Conservation (phyloP, 2,329 filamentous ascomycete genomes). For the Clonostachys rhizophaga region DNA sequence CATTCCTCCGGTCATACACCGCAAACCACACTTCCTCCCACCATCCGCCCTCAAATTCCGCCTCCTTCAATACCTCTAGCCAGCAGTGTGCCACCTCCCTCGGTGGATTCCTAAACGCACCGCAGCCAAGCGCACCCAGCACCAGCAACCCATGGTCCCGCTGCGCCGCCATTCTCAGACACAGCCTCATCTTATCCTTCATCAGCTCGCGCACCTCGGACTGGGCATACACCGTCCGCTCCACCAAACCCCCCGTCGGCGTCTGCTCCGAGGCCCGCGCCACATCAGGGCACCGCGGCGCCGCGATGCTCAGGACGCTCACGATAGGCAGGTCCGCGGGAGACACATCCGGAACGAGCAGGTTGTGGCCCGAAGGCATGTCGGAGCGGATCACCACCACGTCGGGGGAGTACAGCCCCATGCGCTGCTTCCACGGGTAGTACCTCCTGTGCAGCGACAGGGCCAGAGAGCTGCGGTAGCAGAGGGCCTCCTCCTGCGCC, state of each 20-base stretch:
- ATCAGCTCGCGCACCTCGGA: conserved; percentile 44
- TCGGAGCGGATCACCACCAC: conserved; percentile 54
- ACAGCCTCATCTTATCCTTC: conserved; percentile 58
- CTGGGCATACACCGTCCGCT: conserved; percentile 29
- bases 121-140: conserved; percentile 66
- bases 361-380: conserved; percentile 35
- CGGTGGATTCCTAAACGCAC: conserved; percentile 59
- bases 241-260: conserved; percentile 2
- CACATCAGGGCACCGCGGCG: conserved; percentile 34
- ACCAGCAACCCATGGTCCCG: conserved; percentile 55
- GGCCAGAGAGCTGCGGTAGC: conserved; percentile 54
- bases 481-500: conserved; percentile 67
- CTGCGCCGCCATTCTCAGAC: conserved; percentile 53
- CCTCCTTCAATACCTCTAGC: conserved; percentile 52
- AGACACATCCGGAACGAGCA: conserved; percentile 27
- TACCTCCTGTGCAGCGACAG: conserved; percentile 38
- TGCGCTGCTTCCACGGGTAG: conserved; percentile 47
- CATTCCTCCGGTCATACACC: conserved; percentile 39
- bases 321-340: conserved; percentile 40
- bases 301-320: conserved; percentile 58
- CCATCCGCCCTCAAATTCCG: conserved; percentile 60
- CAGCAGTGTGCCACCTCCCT: conserved; percentile 60
- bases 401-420: conserved; percentile 54
- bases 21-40: conserved; percentile 63
- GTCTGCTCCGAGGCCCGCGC: conserved; percentile 3